Conservation (phyloP, 495 filamentous ascomycete species). For the Trichoderma virens region DNA sequence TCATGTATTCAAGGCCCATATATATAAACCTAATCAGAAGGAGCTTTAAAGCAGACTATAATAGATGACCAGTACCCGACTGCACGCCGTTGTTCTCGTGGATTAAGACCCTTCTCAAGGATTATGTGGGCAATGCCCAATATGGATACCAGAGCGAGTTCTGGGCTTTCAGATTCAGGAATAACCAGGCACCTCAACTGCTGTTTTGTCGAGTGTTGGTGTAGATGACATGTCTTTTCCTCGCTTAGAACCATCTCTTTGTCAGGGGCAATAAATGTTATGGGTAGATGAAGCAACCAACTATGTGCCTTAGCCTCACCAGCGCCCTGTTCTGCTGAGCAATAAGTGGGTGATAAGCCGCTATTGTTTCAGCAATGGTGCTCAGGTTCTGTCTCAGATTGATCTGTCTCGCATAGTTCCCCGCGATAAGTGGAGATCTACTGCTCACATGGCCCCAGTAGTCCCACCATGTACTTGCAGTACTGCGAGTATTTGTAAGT, state of each 20-base stretch:
- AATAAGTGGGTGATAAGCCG: background rate
- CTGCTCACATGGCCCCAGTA: background rate
- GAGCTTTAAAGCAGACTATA: background rate
- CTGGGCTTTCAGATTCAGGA: background rate
- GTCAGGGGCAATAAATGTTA: background rate
- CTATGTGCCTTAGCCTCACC: background rate
- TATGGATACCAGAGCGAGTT: background rate
- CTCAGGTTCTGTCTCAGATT: background rate
- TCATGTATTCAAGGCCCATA: background rate
- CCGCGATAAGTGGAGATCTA: background rate
- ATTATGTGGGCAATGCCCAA: background rate
- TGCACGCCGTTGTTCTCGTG: background rate
- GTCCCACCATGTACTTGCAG: no score
- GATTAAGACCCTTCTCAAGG: background rate
- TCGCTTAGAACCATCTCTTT: background rate
- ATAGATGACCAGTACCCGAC: background rate
- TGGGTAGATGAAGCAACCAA: background rate
- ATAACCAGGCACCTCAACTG: background rate
- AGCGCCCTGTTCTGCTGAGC: background rate
- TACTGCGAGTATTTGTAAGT: no score
- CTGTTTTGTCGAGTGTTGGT: background rate
- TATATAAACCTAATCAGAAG: background rate
- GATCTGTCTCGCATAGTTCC: background rate
- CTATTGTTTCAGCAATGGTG: background rate
- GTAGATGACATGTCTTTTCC: background rate